phyloP scores from a whole-genome alignment of 139 green algal species.

The Ostreobium quekettii region DNA sequence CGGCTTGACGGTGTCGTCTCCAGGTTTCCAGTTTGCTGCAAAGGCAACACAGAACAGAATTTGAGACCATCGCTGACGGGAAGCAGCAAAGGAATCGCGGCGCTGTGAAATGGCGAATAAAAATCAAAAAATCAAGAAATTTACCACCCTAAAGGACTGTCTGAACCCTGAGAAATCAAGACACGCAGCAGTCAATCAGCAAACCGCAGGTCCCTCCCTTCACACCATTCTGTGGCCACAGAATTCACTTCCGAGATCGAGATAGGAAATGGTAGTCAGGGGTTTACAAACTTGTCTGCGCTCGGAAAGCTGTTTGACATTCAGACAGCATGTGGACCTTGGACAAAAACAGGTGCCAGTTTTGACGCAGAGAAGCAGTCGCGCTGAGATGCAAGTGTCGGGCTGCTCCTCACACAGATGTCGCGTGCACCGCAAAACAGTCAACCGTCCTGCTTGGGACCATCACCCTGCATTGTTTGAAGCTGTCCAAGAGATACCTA shows the following conservation, averaged over 20 bases:
- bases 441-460: background rate
- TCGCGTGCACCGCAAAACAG: background rate
- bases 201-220: too few relatives aligned
- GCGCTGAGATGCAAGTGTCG: background rate
- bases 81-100: too few relatives aligned
- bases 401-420: background rate
- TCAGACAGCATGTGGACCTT: background rate
- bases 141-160: too few relatives aligned
- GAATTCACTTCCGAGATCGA: background rate
- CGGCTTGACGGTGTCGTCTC: constrained; percentile 15
- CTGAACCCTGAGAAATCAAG: too few relatives aligned
- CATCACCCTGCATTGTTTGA: background rate
- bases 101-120: too few relatives aligned
- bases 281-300: too few relatives aligned
- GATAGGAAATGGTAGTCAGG: background rate
- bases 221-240: too few relatives aligned
- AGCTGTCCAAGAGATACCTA: background rate
- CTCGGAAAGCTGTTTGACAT: too few relatives aligned
- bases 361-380: background rate
- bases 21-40: constrained; percentile 18
- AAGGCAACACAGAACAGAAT: background rate
- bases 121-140: too few relatives aligned
- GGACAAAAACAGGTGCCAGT: background rate
- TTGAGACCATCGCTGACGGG: too few relatives aligned
- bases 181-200: too few relatives aligned